phyloP scores from a whole-genome alignment of 768 basidiomycete species.

The Pleurotus eryngii region DNA sequence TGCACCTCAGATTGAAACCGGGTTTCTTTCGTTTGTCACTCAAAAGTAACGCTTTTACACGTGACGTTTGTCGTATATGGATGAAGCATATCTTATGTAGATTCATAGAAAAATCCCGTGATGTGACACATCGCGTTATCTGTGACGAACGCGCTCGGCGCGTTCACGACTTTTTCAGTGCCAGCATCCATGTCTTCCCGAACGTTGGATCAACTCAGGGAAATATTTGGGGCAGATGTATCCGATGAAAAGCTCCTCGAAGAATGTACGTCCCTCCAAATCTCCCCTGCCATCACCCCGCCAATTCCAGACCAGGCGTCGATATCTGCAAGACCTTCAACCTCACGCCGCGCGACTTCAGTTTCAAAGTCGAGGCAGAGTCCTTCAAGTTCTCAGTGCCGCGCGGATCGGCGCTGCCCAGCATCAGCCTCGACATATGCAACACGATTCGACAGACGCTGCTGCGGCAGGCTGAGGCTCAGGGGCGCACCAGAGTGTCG shows the following conservation, averaged over 20 bases:
- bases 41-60: too few relatives aligned
- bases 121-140: too few relatives aligned
- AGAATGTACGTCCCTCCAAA: slow-evolving; percentile 42
- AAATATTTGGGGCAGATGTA: slow-evolving; percentile 20
- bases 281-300: not conserved
- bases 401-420: slow-evolving; percentile 33
- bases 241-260: slow-evolving; percentile 41
- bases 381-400: slow-evolving; percentile 25
- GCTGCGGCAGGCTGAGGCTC: slow-evolving; percentile 40
- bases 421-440: slow-evolving; percentile 47
- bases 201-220: too few relatives aligned
- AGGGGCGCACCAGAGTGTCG: slow-evolving; percentile 30
- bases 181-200: too few relatives aligned
- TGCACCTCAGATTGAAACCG: too few relatives aligned
- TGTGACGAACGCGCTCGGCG: too few relatives aligned
- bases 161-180: too few relatives aligned
- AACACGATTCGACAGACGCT: slow-evolving; percentile 44
- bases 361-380: slow-evolving; percentile 67
- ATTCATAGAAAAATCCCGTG: too few relatives aligned
- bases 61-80: too few relatives aligned
- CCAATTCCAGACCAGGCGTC: slow-evolving; percentile 41
- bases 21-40: too few relatives aligned
- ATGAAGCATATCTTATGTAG: too few relatives aligned
- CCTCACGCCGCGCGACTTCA: slow-evolving; percentile 46
- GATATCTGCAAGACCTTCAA: slow-evolving; percentile 64